Evolutionary conservation across 208 protist genomes (phyloP).

Genomic region (Phytomonas sp.): DNA sequence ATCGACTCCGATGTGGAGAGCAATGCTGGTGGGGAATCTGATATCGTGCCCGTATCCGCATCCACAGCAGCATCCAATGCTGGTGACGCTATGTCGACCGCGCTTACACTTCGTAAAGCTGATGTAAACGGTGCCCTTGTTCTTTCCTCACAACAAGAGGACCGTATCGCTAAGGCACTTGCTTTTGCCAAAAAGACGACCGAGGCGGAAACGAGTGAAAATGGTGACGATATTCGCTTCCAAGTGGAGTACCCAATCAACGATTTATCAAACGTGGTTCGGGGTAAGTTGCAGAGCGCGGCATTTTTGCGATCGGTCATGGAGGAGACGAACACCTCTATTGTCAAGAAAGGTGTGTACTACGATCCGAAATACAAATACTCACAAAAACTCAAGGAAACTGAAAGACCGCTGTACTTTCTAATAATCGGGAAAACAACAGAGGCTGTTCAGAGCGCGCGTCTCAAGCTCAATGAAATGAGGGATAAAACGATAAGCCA

Average conservation of each 20-base stretch:
- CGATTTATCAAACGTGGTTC: conserved; percentile 62
- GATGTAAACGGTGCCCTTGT: conserved; percentile 11
- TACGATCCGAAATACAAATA: conserved; percentile 70
- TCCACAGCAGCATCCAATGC: conserved; percentile 12
- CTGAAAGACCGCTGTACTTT: conserved; percentile 70
- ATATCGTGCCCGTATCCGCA: neutral
- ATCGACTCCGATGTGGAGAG: conserved; percentile 32
- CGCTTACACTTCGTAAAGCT: conserved; percentile 12
- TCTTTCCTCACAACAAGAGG: conserved; percentile 20
- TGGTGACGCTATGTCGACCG: neutral
- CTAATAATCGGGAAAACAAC: conserved; percentile 61
- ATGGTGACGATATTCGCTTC: conserved; percentile 51
- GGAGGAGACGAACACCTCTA: conserved; percentile 60
- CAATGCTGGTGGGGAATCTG: conserved; percentile 18
- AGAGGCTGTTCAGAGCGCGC: conserved; percentile 56
- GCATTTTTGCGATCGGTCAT: conserved; percentile 42
- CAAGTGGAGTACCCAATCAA: conserved; percentile 79
- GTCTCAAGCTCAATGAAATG: conserved; percentile 47
- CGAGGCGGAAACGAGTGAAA: conserved; percentile 20
- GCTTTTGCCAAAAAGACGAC: conserved; percentile 73
- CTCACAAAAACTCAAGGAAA: conserved; percentile 66
- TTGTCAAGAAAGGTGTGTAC: conserved; percentile 81
- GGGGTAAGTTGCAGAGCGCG: conserved; percentile 51
- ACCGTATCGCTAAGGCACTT: conserved; percentile 56
- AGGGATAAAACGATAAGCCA: conserved; percentile 49